These are phyloP conservation scores for Digitaria exilis DNA, from an alignment of 202 grass and related monocot genomes.

Conservation along the genomic window DNA sequence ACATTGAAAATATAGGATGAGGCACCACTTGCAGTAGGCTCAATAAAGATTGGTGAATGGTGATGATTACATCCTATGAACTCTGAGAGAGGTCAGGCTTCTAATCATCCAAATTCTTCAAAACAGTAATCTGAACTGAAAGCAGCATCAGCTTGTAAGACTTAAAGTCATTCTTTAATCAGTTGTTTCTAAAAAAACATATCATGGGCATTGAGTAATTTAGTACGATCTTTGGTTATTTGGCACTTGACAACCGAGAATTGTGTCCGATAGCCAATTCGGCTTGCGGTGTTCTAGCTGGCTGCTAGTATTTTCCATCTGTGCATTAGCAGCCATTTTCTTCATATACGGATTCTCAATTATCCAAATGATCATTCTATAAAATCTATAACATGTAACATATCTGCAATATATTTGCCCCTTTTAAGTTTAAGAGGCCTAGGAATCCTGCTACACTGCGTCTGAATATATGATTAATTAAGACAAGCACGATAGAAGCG, in stretches of 20 bases:
- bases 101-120: background rate
- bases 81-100: background rate
- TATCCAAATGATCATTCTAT: no score
- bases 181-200: background rate
- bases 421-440: no score
- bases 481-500: no score
- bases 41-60: no score
- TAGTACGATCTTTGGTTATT: background rate
- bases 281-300: background rate
- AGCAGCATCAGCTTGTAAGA: background rate
- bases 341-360: no score
- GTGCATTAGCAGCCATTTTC: background rate
- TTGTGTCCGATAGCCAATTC: background rate
- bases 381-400: no score
- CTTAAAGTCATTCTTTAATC: background rate
- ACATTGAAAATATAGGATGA: background rate
- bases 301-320: background rate
- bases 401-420: no score
- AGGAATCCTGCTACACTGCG: no score
- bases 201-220: background rate
- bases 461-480: no score
- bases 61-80: background rate
- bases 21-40: background rate
- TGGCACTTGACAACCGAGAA: background rate
- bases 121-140: constrained; percentile 17